Base-by-base conservation (phyloP, 768 basidiomycete genomes). In the Termitomyces sp. region DNA sequence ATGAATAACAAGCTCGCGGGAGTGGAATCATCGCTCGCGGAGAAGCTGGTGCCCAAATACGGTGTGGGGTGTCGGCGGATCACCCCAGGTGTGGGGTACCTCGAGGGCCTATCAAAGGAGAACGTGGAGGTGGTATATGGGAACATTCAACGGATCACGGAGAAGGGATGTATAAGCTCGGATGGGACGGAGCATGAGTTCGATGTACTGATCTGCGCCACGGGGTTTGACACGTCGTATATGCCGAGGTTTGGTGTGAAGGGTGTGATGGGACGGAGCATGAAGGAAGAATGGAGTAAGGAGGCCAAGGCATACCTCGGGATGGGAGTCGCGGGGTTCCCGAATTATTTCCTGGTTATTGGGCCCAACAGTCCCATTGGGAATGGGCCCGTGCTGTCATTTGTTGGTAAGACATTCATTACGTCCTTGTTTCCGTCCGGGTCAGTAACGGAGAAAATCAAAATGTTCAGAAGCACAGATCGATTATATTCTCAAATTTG, bases 1-100 rank as follows among this genome's bases (percentile, higher is more conserved):
- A 84, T 85, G 81, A 67, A 72, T 36, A 71, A 74, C 55, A 78
- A 75, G 58, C 71, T 86, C 11, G 46, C 62, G 16, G 75, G 74
- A 22, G 73, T 76, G 60, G 77, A 73, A 58, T 75, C 78, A 0
- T 73, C 74, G 69, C 79, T 85, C 39, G 75, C 76, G 18, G 77
- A 78, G 22, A 70, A 77, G 55, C 45, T 78, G 32, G 73, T 76
- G 16, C 76, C 75, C 1, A 65, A 59, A n/a, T 78, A 71, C 65
- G 68, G 67, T 5, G 69, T 76, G 7, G 75, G 76, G 3, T 78
- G 76, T 55, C 60, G 74, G 12, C 65, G 76, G 53, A 67, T 76
- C 6, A 76, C 75, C 12, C 75, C 75, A 11, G 75, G 75, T 0
- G 65, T 69, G 32, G 69, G 70, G 8, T 76, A 75, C 57, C 70